Percentiles rank a stretch among this genome's conserved stretches.
These are phyloP conservation scores for Mycena haematopus DNA, from an alignment of 768 basidiomycete species.

Conservation along the genomic window DNA sequence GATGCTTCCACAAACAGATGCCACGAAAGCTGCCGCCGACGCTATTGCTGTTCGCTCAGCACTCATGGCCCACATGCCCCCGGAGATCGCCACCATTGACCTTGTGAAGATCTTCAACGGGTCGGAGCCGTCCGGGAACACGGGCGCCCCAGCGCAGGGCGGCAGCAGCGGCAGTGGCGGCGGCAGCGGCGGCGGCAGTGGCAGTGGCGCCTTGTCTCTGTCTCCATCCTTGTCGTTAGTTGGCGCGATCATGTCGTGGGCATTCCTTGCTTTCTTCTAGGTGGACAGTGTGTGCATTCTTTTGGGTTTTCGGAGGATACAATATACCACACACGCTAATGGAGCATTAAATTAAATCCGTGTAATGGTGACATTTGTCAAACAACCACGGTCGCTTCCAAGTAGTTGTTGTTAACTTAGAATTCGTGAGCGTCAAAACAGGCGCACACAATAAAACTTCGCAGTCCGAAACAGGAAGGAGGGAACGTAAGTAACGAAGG, in stretches of 20 bases:
- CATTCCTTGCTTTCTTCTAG: conserved; percentile 8
- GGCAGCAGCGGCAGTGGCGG: background rate
- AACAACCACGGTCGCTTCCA: conserved; percentile 8
- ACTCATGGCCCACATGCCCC: conserved; percentile 23
- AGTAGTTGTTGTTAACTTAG: too few relatives aligned
- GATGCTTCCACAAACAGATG: conserved; percentile 24
- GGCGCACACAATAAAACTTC: background rate
- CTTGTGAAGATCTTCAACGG: conserved; percentile 29
- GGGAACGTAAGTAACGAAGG: background rate
- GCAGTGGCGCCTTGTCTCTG: background rate
- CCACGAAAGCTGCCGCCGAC: conserved; percentile 14
- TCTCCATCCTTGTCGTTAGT: conserved; percentile 5
- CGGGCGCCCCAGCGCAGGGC: background rate
- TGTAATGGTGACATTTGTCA: conserved; percentile 19
- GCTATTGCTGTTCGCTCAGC: conserved; percentile 9
- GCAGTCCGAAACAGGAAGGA: background rate
- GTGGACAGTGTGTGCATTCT: too few relatives aligned
- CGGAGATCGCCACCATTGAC: conserved; percentile 19
- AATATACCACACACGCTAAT: conserved; percentile 1
- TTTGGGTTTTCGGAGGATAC: background rate
- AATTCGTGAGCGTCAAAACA: background rate
- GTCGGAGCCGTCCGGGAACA: conserved; percentile 4
- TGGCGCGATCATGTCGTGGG: conserved; percentile 4
- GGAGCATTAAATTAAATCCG: conserved; percentile 5
- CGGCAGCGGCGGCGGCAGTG: background rate